Percentiles rank a stretch among this genome's conserved stretches.
Conservation (phyloP, 2,329 filamentous ascomycete genomes). For the Acrodontium crateriforme region DNA sequence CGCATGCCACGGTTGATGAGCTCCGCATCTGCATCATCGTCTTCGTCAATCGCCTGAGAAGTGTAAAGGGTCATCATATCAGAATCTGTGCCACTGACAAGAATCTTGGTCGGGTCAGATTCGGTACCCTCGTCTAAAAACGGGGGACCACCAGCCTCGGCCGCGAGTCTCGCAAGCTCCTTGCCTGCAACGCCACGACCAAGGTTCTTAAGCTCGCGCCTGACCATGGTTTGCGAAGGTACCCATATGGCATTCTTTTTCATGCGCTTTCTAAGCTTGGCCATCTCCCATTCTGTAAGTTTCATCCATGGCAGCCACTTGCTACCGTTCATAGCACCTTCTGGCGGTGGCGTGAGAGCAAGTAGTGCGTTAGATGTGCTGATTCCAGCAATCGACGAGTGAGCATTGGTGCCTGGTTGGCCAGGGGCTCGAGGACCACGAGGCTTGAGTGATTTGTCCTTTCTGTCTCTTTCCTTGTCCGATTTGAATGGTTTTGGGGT, state of each 20-base stretch:
- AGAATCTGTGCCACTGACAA: slow-evolving; percentile 19
- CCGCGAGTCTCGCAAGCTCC: slow-evolving; percentile 36
- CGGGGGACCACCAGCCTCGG: slow-evolving; percentile 49
- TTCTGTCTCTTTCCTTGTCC: slow-evolving; percentile 18
- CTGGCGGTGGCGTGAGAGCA: slow-evolving; percentile 43
- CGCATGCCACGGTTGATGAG: slow-evolving; percentile 63
- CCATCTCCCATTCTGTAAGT: slow-evolving; percentile 55
- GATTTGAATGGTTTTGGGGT: slow-evolving; percentile 25
- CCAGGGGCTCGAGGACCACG: slow-evolving; percentile 28
- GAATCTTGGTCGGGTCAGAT: slow-evolving; percentile 21
- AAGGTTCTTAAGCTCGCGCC: slow-evolving; percentile 58
- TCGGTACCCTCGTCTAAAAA: slow-evolving; percentile 46
- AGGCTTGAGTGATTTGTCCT: slow-evolving; percentile 28
- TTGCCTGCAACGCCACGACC: slow-evolving; percentile 40
- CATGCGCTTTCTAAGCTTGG: slow-evolving; percentile 66
- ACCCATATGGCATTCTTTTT: slow-evolving; percentile 84
- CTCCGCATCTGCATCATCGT: slow-evolving; percentile 43
- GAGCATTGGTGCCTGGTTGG: slow-evolving; percentile 38
- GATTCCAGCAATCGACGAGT: slow-evolving; percentile 40
- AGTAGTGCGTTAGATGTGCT: slow-evolving; percentile 49
- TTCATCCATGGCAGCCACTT: slow-evolving; percentile 49
- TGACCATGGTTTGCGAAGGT: slow-evolving; percentile 75
- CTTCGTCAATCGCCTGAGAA: slow-evolving; percentile 17
- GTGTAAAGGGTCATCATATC: slow-evolving; percentile 20
- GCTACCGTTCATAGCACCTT: slow-evolving; percentile 45